Percentiles rank a stretch among this genome's conserved stretches.
Evolutionary conservation across 768 basidiomycete genomes (phyloP).

Genomic region (Coprinellus aureogranulatus): DNA sequence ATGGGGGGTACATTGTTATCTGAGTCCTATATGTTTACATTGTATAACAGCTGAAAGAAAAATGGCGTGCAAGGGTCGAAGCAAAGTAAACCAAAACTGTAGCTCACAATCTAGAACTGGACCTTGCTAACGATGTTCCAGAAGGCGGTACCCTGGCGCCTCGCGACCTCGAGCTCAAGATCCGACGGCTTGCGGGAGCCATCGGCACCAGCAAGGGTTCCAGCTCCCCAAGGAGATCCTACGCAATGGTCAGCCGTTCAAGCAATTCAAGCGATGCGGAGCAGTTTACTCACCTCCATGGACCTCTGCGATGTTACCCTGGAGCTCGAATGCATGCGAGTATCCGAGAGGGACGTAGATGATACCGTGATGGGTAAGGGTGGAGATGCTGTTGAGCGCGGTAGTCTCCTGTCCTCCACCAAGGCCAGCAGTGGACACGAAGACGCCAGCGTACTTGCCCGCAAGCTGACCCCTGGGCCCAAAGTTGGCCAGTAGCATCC

Average conservation of each 20-base stretch:
- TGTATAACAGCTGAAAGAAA: no score
- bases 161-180: conserved; percentile 52
- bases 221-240: conserved; percentile 80
- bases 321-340: conserved; percentile 39
- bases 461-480: conserved; percentile 56
- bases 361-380: conserved; percentile 71
- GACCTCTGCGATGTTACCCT: conserved; percentile 43
- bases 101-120: conserved; percentile 8
- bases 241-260: background rate
- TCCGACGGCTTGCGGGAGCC: conserved; percentile 47
- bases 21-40: no score
- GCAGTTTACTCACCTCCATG: conserved; percentile 51
- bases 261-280: background rate
- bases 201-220: conserved; percentile 49
- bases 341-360: conserved; percentile 75
- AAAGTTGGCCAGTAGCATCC: conserved; percentile 70
- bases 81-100: background rate
- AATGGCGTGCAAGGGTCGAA: background rate
- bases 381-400: conserved; percentile 48
- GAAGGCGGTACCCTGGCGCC: conserved; percentile 53
- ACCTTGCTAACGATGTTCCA: conserved; percentile 36
- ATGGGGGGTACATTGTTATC: no score
- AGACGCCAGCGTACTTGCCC: conserved; percentile 75
- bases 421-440: conserved; percentile 68
- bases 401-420: conserved; percentile 83